These are phyloP conservation scores for Mucor sp. DNA, from an alignment of 371 early-diverging fungal genomes.

Conservation along the genomic window DNA sequence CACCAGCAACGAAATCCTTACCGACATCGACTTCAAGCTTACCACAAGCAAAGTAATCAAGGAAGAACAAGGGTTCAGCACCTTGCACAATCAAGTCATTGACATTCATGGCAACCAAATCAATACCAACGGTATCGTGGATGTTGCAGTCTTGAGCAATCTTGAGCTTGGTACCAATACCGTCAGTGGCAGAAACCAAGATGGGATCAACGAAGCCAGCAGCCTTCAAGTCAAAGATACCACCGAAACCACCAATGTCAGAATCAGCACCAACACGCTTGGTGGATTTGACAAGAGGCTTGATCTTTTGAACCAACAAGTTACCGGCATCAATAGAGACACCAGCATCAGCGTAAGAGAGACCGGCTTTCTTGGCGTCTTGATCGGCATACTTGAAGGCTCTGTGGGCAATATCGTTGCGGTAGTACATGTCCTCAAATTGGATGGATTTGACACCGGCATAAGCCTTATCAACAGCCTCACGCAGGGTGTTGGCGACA, in stretches of 20 bases:
- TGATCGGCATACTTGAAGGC: conserved; percentile 64
- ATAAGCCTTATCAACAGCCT: conserved; percentile 81
- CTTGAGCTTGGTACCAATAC: conserved; percentile 98
- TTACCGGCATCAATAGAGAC: conserved; percentile 97
- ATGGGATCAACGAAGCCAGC: conserved; percentile 91
- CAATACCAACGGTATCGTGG: conserved; percentile 93
- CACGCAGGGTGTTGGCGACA: conserved; percentile 67
- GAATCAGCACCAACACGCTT: conserved; percentile 91
- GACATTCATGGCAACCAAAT: conserved; percentile 98
- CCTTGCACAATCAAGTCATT: conserved; percentile 99
- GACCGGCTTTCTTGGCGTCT: conserved; percentile 43
- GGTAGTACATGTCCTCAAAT: conserved; percentile 86
- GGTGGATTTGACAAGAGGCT: conserved; percentile 91
- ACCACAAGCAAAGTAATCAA: conserved; percentile 97
- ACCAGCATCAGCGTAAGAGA: conserved; percentile 94
- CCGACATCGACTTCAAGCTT: conserved; percentile 92
- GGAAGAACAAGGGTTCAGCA: conserved; percentile 96
- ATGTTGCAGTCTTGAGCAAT: conserved; percentile 85
- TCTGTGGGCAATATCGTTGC: conserved; percentile 92
- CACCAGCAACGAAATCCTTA: conserved; percentile 90
- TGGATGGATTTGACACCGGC: conserved; percentile 64
- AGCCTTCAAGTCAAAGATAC: conserved; percentile 93
- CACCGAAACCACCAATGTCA: conserved; percentile 98
- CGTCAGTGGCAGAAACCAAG: conserved; percentile 95
- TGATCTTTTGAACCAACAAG: conserved; percentile 92